Evolutionary conservation across 176 grass and related monocot species (phyloP), one percentile per base, ranked within the genome.

Genomic region (Alloteropsis semialata): DNA sequence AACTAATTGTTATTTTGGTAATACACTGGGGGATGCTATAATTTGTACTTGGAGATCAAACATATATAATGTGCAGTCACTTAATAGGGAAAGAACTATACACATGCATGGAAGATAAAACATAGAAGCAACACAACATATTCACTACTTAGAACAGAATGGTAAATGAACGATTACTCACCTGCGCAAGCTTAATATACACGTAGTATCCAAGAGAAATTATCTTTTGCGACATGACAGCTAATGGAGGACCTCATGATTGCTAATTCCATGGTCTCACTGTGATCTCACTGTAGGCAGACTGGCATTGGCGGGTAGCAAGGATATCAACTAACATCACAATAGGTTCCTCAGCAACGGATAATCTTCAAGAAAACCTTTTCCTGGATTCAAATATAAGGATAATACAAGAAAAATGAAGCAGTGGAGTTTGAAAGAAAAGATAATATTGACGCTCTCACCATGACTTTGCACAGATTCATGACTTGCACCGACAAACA

Each of bases 391-490:
- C 17, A 66, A 16, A 19, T 27, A 39, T 37, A 48, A 29, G 30
- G 30, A 46, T 37, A 79, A 60, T 66, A 34, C 68, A 80, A 72
- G 1, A 53, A 75, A 59, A 79, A 66, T 72, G 13, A 16, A 10
- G 44, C n/a, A 66, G 46, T 51, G 0, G 21, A 63, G 14, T 55
- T 60, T 29, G 27, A 27, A 38, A 22, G 8, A 29, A 3, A 61
- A 48, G 12, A 58, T 10, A 53, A 42, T 5, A 14, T 0, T 46
- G 16, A 75, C 0, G 53, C 18, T 59, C 56, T 66, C 28, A 57
- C 37, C 85, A 41, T 67, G 67, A 73, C 28, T 59, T 84, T 56
- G n/a, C 59, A 45, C 29, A 69, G n/a, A 39, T 67, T 58, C 22
- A 49, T 74, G 29, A 5, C 32, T 79, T 49, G 68, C 18, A 30